These are phyloP conservation scores for Plenodomus lindquistii DNA, from an alignment of 2,329 filamentous ascomycete genomes.

Conservation along the genomic window DNA sequence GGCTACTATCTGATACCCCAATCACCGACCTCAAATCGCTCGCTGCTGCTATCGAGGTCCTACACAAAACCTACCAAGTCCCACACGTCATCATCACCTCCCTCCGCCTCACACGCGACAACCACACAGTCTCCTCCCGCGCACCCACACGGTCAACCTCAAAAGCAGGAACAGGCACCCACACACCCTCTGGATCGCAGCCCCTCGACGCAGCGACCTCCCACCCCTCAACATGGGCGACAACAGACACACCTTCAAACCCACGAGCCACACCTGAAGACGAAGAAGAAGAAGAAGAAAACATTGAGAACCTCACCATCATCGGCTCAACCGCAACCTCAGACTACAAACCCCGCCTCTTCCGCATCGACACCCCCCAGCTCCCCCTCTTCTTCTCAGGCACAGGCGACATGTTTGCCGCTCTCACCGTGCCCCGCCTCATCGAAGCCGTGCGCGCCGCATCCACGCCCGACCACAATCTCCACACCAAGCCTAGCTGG, in stretches of 20 bases:
- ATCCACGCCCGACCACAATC: conserved; percentile 29
- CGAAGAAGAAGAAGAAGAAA: conserved; percentile 10
- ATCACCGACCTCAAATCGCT: conserved; percentile 77
- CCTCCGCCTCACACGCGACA: conserved; percentile 66
- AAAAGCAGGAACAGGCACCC: conserved; percentile 33
- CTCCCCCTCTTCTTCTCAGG: conserved; percentile 95
- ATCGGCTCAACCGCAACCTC: conserved; percentile 76
- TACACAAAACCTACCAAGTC: conserved; percentile 76
- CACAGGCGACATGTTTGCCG: conserved; percentile 98
- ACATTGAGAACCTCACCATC: conserved; percentile 61
- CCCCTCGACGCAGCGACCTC: conserved; percentile 17
- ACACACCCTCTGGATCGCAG: conserved; percentile 24
- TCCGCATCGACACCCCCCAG: conserved; percentile 82
- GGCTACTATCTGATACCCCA: conserved; percentile 80
- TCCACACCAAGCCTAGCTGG: conserved; percentile 69
- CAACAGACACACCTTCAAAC: background rate
- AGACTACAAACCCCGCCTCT: conserved; percentile 72
- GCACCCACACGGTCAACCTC: conserved; percentile 30
- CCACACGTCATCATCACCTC: conserved; percentile 95
- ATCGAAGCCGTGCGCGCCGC: conserved; percentile 73
- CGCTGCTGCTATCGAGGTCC: conserved; percentile 70
- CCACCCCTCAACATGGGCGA: conserved; percentile 12
- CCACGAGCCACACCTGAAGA: conserved; percentile 4
- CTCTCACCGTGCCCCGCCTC: conserved; percentile 83
- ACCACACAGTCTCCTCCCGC: conserved; percentile 47